Conservation (phyloP, 129 eudicot genomes). For the Helianthus tuberosus region DNA sequence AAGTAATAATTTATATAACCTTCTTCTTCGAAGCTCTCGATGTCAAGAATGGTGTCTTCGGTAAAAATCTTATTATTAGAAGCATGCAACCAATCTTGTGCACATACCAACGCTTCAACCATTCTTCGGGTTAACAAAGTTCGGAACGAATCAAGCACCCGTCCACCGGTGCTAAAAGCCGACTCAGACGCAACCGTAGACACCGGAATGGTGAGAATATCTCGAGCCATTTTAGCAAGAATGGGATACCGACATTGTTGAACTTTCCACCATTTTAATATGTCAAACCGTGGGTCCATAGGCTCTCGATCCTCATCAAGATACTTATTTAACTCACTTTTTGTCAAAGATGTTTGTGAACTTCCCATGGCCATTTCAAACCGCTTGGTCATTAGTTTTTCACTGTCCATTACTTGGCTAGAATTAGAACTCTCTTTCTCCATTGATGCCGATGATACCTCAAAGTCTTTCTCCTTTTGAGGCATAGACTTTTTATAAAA, state of each 20-base stretch:
- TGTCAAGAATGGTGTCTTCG: not conserved
- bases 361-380: constrained; percentile 3
- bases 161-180: not conserved
- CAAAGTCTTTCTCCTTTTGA: not conserved
- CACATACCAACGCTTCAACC: not conserved
- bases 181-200: not conserved
- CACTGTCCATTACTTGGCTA: not conserved
- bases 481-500: no score
- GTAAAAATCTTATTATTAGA: not conserved
- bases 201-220: not conserved
- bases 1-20: not conserved
- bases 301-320: not conserved
- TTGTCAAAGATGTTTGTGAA: not conserved
- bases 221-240: constrained; percentile 8
- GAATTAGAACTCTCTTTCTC: not conserved
- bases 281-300: not conserved
- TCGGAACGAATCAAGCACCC: not conserved
- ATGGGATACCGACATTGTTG: not conserved
- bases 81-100: not conserved
- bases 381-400: not conserved
- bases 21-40: not conserved
- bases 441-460: not conserved
- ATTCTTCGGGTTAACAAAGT: not conserved
- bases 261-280: no score
- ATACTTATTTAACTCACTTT: not conserved